Conservation (phyloP, 1,139 yeast species). For the Geotrichum bryndzae region DNA sequence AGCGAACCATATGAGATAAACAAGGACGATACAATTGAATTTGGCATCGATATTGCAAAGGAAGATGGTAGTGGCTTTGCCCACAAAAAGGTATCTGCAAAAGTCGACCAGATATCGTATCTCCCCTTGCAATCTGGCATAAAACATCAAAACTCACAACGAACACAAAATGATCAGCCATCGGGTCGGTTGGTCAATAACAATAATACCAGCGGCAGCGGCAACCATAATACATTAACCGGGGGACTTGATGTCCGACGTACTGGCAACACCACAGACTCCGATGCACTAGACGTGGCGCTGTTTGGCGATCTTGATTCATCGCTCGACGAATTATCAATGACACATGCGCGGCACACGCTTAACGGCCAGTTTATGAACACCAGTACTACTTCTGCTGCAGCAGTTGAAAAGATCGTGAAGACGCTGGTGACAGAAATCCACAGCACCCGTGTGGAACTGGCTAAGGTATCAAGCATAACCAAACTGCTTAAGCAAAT, state of each 20-base stretch:
- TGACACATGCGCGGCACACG: conserved; percentile 51
- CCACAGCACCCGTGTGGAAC: conserved; percentile 42
- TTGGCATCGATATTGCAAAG: conserved; percentile 88
- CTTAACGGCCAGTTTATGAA: conserved; percentile 60
- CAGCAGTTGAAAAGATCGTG: conserved; percentile 47
- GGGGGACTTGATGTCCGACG: neutral
- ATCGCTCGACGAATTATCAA: conserved; percentile 52
- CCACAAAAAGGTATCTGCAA: conserved; percentile 79
- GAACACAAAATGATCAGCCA: neutral
- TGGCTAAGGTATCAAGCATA: conserved; percentile 42
- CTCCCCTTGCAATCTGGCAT: conserved; percentile 39
- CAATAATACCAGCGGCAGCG: neutral
- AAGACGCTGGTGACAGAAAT: conserved; percentile 44
- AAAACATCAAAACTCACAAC: neutral
- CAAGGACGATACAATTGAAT: conserved; percentile 72
- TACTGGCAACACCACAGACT: neutral
- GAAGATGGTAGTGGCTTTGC: conserved; percentile 47
- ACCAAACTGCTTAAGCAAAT: conserved; percentile 35
- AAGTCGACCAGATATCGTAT: conserved; percentile 64
- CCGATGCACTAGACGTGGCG: conserved; percentile 55
- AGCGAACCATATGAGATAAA: conserved; percentile 51
- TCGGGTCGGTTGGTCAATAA: neutral
- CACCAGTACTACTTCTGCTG: conserved; percentile 52
- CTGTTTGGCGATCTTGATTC: conserved; percentile 73
- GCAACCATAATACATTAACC: neutral